Conservation (phyloP, 139 green algal species). For the Desmodesmus armatus region DNA sequence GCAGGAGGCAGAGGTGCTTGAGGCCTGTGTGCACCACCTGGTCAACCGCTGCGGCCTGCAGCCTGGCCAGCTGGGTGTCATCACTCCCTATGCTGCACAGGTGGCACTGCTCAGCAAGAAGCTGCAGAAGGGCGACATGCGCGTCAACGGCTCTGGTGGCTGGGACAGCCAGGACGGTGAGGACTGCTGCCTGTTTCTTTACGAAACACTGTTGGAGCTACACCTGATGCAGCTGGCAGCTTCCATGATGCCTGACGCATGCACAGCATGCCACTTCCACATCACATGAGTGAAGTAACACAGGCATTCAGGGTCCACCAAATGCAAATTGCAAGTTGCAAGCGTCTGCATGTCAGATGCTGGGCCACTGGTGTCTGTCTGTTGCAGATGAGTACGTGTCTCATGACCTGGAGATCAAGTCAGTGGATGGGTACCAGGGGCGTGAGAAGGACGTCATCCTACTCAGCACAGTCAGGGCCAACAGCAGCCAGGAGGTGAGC, state of each 20-base stretch:
- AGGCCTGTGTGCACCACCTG: background rate
- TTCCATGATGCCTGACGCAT: background rate
- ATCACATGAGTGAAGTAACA: too few relatives aligned
- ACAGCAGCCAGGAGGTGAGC: slow-evolving; percentile 46
- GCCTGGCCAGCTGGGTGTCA: slow-evolving; percentile 58
- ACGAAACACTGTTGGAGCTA: too few relatives aligned
- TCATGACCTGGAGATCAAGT: slow-evolving; percentile 62
- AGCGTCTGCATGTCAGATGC: too few relatives aligned
- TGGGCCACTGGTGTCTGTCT: too few relatives aligned
- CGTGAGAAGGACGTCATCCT: slow-evolving; percentile 94
- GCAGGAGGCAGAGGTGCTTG: background rate
- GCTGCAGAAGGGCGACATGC: background rate
- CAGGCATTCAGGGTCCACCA: background rate
- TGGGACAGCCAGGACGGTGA: too few relatives aligned
- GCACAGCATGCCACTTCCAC: background rate
- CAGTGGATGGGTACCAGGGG: slow-evolving; percentile 88
- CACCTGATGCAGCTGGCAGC: background rate
- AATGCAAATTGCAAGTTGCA: too few relatives aligned
- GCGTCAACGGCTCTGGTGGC: background rate
- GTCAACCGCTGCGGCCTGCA: slow-evolving; percentile 5
- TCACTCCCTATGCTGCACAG: slow-evolving; percentile 81
- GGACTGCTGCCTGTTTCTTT: background rate
- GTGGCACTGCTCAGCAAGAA: slow-evolving; percentile 38
- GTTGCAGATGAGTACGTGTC: too few relatives aligned
- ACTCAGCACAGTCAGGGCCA: slow-evolving; percentile 89